Base-by-base conservation (phyloP, 331 rosid species). In the Spiraea crenata region DNA sequence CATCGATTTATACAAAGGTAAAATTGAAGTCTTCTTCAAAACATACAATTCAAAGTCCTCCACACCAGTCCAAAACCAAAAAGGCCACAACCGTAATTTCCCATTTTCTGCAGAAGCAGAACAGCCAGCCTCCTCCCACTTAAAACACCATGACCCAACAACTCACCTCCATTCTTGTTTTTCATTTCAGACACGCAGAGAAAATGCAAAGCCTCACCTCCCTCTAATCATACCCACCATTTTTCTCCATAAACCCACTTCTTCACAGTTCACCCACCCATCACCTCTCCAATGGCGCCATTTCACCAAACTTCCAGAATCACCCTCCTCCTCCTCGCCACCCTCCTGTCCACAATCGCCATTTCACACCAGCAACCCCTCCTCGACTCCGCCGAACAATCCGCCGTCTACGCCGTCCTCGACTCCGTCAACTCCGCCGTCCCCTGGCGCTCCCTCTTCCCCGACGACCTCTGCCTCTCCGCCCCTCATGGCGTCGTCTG, bases 401-500 rank as follows among this genome's bases (percentile, higher is more conserved):
- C 81, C 46, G 49, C 89, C 4, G 72, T 85, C 3, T 87, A 79
- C 72, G 8, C 9, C 0, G 78, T 93, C 5, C 96, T 93, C 1
- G 65, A 83, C 66, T 84, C 97, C 12, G 51, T 90, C 80, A 87
- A 90, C 87, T 79, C 93, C 6, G 14, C 48, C 75, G 31, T 90
- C 48, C 87, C 92, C 0, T 90, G 96, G 98, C 90, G 81, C 17
- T 55, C 81, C 0, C 75, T 85, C 59, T 90, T 87, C 87, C 81
- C 89, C 4, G 87, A 85, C 9, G 84, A 90, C 68, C 65, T 92
- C 73, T 92, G 98, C 58, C 45, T 75, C 80, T 79, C 92, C 17
- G 82, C 88, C 14, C 96, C 97, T 0, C 96, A 90, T 79, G 97
- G 96, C 49, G 73, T 90, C 63, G 80, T 81, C 44, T 93, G 97